These are phyloP conservation scores for Nadsonia starkeyi-henricii DNA, from an alignment of 1,139 yeast species.

Conservation along the genomic window DNA sequence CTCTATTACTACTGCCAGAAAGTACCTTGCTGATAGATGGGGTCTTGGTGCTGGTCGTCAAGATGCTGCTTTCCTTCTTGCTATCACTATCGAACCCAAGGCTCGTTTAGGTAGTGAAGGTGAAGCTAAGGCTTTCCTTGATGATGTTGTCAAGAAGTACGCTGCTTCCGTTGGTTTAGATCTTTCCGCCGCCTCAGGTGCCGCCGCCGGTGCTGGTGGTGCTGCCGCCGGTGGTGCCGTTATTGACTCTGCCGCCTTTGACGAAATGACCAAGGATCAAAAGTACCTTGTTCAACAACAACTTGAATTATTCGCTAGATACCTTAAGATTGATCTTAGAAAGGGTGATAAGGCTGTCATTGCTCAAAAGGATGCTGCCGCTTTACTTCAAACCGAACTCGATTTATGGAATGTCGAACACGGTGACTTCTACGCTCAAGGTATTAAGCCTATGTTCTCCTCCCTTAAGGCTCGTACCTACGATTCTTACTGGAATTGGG, in stretches of 20 bases:
- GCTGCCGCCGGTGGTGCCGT: slow-evolving; percentile 72
- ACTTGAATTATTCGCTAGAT: slow-evolving; percentile 86
- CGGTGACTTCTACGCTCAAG: slow-evolving; percentile 88
- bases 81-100: slow-evolving; percentile 83
- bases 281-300: slow-evolving; percentile 86
- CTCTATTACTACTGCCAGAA: slow-evolving; percentile 80
- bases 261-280: slow-evolving; percentile 83
- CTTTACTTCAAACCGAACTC: slow-evolving; percentile 71
- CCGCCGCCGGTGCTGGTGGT: slow-evolving; percentile 36
- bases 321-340: slow-evolving; percentile 82
- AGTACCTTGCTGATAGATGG: slow-evolving; percentile 78
- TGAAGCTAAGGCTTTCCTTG: slow-evolving; percentile 85
- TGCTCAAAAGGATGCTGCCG: slow-evolving; percentile 79
- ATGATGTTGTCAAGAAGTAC: slow-evolving; percentile 66
- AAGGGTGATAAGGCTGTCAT: slow-evolving; percentile 78
- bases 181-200: slow-evolving; percentile 52
- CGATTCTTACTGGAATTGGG: slow-evolving; percentile 99
- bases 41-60: slow-evolving; percentile 92
- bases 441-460: slow-evolving; percentile 82
- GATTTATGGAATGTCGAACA: slow-evolving; percentile 91
- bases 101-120: slow-evolving; percentile 71
- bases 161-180: slow-evolving; percentile 73
- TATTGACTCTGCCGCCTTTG: slow-evolving; percentile 91
- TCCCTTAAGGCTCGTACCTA: slow-evolving; percentile 88
- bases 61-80: slow-evolving; percentile 71